Percentiles rank a stretch among this genome's conserved stretches.
phyloP scores from a whole-genome alignment of 495 filamentous ascomycete species.

The Penicillium soppii region DNA sequence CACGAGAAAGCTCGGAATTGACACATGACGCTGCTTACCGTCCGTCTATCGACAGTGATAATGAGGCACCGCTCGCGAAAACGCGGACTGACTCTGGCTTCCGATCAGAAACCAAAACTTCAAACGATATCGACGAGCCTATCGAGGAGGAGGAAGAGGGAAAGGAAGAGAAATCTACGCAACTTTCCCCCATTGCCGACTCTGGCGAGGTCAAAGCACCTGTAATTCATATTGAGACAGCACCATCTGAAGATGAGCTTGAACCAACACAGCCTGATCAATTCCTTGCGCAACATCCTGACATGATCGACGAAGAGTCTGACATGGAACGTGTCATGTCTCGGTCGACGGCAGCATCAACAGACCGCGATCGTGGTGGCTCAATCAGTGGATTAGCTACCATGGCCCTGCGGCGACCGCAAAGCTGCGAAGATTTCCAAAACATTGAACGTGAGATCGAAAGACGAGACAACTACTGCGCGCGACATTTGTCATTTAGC shows the following conservation, averaged over 20 bases:
- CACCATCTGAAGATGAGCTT: conserved; percentile 15
- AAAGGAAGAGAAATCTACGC: neutral
- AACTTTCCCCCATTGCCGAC: conserved; percentile 12
- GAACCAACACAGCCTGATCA: conserved; percentile 18
- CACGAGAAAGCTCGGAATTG: conserved; percentile 39
- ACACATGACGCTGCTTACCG: conserved; percentile 30
- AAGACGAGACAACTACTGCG: conserved; percentile 49
- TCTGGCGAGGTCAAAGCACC: conserved; percentile 27
- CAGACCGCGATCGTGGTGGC: conserved; percentile 24
- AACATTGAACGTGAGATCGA: conserved; percentile 18
- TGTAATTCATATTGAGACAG: conserved; percentile 37
- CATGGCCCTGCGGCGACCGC: conserved; percentile 43
- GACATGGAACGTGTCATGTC: conserved; percentile 33
- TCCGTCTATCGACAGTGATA: conserved; percentile 35
- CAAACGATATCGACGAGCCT: conserved; percentile 14
- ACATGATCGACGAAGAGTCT: conserved; percentile 26
- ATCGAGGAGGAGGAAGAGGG: conserved; percentile 16
- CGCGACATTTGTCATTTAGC: conserved; percentile 84
- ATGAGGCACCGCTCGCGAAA: conserved; percentile 21
- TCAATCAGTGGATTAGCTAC: conserved; percentile 21
- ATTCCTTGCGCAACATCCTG: conserved; percentile 10
- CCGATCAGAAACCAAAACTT: conserved; percentile 22
- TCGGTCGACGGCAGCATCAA: conserved; percentile 37
- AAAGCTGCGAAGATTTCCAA: conserved; percentile 41
- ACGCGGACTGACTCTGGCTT: conserved; percentile 11